phyloP scores from a whole-genome alignment of 768 basidiomycete genomes.

The Sarcodon aspratus region DNA sequence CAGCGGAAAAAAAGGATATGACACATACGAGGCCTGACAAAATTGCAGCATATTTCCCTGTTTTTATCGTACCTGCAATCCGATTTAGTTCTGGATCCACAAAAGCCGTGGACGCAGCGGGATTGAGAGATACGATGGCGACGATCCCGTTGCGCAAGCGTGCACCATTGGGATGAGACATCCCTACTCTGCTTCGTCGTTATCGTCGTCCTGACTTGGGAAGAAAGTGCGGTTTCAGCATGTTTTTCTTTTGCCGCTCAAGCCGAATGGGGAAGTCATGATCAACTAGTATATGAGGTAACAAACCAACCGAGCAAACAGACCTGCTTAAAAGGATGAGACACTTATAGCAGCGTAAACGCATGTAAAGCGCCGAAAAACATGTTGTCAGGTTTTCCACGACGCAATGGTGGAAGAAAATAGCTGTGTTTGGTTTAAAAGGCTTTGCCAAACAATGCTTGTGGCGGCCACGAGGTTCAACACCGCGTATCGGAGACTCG shows the following conservation, averaged over 20 bases:
- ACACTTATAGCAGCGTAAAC: too few relatives aligned
- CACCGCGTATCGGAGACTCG: too few relatives aligned
- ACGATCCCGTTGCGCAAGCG: background rate
- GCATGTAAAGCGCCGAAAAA: too few relatives aligned
- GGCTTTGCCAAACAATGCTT: conserved; percentile 11
- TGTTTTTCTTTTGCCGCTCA: too few relatives aligned
- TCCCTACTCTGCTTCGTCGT: background rate
- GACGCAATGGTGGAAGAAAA: background rate
- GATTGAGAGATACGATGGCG: background rate
- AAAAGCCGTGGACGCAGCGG: background rate
- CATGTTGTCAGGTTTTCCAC: too few relatives aligned
- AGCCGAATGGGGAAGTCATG: too few relatives aligned
- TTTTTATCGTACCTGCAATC: background rate
- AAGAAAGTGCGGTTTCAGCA: too few relatives aligned
- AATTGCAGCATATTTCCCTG: background rate
- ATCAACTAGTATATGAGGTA: too few relatives aligned
- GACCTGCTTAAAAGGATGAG: too few relatives aligned
- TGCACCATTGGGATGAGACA: background rate
- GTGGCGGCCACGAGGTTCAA: too few relatives aligned
- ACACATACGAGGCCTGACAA: background rate
- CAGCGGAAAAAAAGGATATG: background rate
- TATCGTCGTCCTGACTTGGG: too few relatives aligned
- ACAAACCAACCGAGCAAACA: too few relatives aligned
- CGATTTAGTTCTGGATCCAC: background rate
- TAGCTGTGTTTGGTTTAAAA: conserved; percentile 12